Conservation (phyloP, 805 yeast species). For the Sugiyamaella valdiviana region DNA sequence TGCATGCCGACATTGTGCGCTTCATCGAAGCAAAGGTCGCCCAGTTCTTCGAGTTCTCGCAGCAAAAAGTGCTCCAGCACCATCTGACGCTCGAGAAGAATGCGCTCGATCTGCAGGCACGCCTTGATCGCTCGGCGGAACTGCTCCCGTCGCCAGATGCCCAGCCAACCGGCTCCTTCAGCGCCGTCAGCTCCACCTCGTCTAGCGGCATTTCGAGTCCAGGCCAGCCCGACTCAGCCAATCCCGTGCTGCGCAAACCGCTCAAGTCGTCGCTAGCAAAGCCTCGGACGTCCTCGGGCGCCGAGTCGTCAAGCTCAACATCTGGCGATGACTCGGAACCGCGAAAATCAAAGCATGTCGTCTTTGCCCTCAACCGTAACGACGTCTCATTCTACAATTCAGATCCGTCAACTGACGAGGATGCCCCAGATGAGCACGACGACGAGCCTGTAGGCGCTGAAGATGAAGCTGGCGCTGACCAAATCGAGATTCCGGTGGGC, state of each 20-base stretch:
- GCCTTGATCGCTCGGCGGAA: not conserved
- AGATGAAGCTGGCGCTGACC: constrained; percentile 4
- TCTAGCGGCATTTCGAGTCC: not conserved
- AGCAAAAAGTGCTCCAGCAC: constrained; percentile 7
- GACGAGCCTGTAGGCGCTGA: constrained; percentile 7
- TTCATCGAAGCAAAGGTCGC: constrained; percentile 12
- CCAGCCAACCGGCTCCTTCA: not conserved
- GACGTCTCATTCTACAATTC: constrained; percentile 9
- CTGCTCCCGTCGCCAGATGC: not conserved
- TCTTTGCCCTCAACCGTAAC: constrained; percentile 18
- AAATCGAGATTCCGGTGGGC: not conserved
- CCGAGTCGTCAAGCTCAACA: not conserved
- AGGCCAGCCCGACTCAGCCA: not conserved
- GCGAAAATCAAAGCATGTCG: constrained; percentile 15
- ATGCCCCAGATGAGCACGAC: constrained; percentile 11
- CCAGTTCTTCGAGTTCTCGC: constrained; percentile 13
- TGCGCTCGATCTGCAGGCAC: not conserved
- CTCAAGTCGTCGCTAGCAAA: constrained; percentile 16
- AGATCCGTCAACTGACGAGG: constrained; percentile 9
- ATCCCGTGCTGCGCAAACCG: constrained; percentile 5
- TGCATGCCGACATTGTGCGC: constrained; percentile 14
- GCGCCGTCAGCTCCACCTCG: constrained; percentile 1
- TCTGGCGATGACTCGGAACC: not conserved
- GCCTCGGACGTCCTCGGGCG: constrained; percentile 8
- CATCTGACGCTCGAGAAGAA: not conserved